These are phyloP conservation scores for Cystobasidium pallidum DNA, from an alignment of 1,284 basidiomycete species.

Conservation along the genomic window DNA sequence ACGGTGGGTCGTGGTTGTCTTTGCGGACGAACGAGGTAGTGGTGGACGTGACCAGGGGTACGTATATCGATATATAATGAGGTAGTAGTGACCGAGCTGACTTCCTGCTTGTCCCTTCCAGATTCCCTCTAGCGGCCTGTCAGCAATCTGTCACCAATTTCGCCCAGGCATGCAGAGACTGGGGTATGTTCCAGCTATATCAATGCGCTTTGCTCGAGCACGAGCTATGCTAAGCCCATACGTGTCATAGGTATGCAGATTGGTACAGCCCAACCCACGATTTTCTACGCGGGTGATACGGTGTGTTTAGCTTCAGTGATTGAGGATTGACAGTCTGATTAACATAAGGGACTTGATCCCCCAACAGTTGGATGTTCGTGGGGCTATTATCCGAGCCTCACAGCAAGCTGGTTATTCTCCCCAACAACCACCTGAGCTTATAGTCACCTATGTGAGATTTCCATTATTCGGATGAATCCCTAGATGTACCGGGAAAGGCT, in stretches of 20 bases:
- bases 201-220: too few relatives aligned
- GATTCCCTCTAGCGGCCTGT: slow-evolving; percentile 32
- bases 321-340: too few relatives aligned
- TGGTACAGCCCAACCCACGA: slow-evolving; percentile 17
- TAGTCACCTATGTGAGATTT: slow-evolving; percentile 35
- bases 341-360: too few relatives aligned
- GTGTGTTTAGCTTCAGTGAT: slow-evolving; percentile 1
- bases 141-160: slow-evolving; percentile 35
- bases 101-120: not conserved
- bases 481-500: not conserved
- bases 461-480: not conserved
- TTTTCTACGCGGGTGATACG: slow-evolving; percentile 43
- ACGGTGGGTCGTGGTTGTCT: slow-evolving; percentile 44
- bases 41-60: slow-evolving; percentile 40
- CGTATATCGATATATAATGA: not conserved
- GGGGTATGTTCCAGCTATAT: slow-evolving; percentile 36
- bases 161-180: slow-evolving; percentile 30
- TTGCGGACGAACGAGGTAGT: slow-evolving; percentile 33
- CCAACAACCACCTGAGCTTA: slow-evolving; percentile 30
- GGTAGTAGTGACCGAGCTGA: not conserved
- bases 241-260: slow-evolving; percentile 25
- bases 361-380: slow-evolving; percentile 33
- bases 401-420: slow-evolving; percentile 18
- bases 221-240: too few relatives aligned
- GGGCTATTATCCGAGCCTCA: slow-evolving; percentile 36